These are phyloP conservation scores for Closterium sp. DNA, from an alignment of 139 green algal species.

Conservation along the genomic window DNA sequence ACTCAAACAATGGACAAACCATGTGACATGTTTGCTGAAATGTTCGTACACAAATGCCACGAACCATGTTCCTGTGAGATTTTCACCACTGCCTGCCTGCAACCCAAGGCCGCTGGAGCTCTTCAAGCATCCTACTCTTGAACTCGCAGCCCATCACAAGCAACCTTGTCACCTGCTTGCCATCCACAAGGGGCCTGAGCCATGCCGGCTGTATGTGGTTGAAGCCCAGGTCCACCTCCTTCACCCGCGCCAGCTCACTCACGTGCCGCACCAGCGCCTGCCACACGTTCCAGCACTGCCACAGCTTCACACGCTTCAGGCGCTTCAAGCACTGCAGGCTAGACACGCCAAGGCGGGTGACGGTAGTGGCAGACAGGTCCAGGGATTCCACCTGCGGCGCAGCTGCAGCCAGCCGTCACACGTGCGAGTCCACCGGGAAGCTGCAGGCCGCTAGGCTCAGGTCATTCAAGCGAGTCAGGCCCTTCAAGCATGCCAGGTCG, in stretches of 20 bases:
- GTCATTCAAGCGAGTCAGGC: not conserved
- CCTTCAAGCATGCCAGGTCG: not conserved
- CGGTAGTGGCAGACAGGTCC: not conserved
- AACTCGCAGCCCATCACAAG: not conserved
- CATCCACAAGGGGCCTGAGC: not conserved
- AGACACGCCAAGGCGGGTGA: not conserved
- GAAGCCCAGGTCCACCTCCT: not conserved
- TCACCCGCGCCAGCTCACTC: not conserved
- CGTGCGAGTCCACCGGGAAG: not conserved
- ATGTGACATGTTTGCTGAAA: too few species aligned
- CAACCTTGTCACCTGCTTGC: not conserved
- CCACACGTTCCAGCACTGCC: not conserved
- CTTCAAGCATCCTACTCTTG: too few species aligned
- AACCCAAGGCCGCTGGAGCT: too few species aligned
- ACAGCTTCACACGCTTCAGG: not conserved
- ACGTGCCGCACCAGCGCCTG: not conserved
- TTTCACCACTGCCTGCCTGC: too few species aligned
- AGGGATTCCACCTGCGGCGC: not conserved
- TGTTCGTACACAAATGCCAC: too few species aligned
- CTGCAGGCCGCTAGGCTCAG: not conserved
- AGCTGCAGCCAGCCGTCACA: not conserved
- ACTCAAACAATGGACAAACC: too few species aligned
- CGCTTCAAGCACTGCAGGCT: not conserved
- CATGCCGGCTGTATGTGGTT: not conserved
- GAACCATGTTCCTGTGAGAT: too few species aligned